Evolutionary conservation across 306 rosid genomes (phyloP).

Genomic region (Castanospermum australe): DNA sequence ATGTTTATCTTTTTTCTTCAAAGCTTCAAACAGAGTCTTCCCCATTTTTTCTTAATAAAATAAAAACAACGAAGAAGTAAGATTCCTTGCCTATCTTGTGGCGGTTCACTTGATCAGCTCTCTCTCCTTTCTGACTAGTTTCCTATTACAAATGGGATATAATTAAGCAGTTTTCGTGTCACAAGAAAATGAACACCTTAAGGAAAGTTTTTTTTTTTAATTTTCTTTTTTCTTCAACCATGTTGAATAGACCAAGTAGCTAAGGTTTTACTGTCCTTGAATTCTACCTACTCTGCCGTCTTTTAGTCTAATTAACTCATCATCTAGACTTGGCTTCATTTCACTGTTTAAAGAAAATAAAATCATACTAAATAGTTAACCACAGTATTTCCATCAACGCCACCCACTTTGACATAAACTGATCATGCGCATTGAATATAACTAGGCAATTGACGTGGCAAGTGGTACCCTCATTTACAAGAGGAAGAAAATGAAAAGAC

Average conservation of each 20-base stretch:
- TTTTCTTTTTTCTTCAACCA: slow-evolving; percentile 17
- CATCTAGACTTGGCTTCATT: not conserved
- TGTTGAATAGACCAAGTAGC: slow-evolving; percentile 31
- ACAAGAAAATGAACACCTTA: slow-evolving; percentile 8
- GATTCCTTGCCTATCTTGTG: not conserved
- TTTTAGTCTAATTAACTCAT: not conserved
- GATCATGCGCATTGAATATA: slow-evolving; percentile 3
- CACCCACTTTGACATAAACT: not conserved
- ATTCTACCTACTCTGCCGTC: slow-evolving; percentile 20
- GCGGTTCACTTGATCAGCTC: slow-evolving; percentile 30
- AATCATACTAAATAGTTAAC: not conserved
- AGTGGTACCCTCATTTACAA: not conserved
- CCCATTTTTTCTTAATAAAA: not conserved
- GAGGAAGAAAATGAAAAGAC: not conserved
- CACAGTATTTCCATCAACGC: not conserved
- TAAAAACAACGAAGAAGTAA: not conserved
- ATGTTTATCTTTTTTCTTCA: slow-evolving; percentile 10
- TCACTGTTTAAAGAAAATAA: not conserved
- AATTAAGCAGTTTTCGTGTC: slow-evolving; percentile 13
- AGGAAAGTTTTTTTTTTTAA: not conserved
- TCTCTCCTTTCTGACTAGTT: slow-evolving; percentile 21
- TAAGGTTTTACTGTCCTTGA: slow-evolving; percentile 12
- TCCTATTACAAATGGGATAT: slow-evolving; percentile 24
- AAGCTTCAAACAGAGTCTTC: not conserved
- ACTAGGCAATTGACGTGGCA: slow-evolving; percentile 12